Conservation (phyloP, 2,329 filamentous ascomycete species). For the Rutstroemia sp. region DNA sequence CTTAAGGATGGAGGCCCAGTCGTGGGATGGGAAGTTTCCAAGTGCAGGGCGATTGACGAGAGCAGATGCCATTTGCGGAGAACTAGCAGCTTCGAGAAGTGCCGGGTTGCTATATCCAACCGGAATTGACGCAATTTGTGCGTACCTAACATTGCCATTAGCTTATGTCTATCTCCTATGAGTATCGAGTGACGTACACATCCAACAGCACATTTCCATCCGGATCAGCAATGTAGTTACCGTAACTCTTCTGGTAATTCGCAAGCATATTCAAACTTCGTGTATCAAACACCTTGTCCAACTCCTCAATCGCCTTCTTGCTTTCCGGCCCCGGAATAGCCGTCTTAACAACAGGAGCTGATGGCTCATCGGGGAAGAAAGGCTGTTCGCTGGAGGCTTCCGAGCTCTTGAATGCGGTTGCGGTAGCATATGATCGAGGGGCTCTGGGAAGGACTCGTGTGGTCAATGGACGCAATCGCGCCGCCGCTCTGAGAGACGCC, state of each 20-base stretch:
- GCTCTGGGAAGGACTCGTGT: slow-evolving; percentile 13
- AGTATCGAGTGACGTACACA: slow-evolving; percentile 32
- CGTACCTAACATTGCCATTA: slow-evolving; percentile 43
- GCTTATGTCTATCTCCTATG: neutral
- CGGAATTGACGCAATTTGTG: slow-evolving; percentile 78
- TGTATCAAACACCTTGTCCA: slow-evolving; percentile 44
- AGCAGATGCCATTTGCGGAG: slow-evolving; percentile 64
- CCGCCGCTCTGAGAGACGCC: slow-evolving; percentile 28
- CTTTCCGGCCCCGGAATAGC: slow-evolving; percentile 34
- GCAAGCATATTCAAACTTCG: slow-evolving; percentile 46
- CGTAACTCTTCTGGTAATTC: slow-evolving; percentile 44
- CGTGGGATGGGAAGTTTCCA: slow-evolving; percentile 71
- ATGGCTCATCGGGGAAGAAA: slow-evolving; percentile 28
- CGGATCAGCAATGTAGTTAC: slow-evolving; percentile 46
- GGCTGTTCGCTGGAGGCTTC: slow-evolving; percentile 13
- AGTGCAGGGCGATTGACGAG: slow-evolving; percentile 74
- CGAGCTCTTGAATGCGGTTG: neutral
- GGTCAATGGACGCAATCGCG: slow-evolving; percentile 23
- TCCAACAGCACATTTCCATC: slow-evolving; percentile 44
- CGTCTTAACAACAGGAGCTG: slow-evolving; percentile 28
- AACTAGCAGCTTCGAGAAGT: slow-evolving; percentile 56
- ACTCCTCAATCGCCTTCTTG: slow-evolving; percentile 33
- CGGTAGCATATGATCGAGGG: slow-evolving; percentile 18
- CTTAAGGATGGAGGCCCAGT: slow-evolving; percentile 66
- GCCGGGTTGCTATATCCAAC: slow-evolving; percentile 75